Evolutionary conservation across 1,284 basidiomycete species (phyloP).

Genomic region (Cryptococcus hybrid): DNA sequence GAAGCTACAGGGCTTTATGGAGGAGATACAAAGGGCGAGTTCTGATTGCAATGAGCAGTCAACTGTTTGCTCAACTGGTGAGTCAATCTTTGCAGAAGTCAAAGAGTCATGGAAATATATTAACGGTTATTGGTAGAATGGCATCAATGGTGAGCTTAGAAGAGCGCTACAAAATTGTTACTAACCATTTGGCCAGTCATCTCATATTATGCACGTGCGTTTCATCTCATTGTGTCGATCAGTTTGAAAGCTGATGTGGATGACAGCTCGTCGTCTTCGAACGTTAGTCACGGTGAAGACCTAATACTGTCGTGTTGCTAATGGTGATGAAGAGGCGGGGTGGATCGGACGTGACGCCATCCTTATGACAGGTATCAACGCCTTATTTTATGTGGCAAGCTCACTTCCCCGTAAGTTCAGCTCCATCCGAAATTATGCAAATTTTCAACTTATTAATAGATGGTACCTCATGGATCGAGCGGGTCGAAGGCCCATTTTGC

Average conservation of each 20-base stretch:
- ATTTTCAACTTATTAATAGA: slow-evolving; percentile 41
- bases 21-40: slow-evolving; percentile 82
- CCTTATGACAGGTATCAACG: slow-evolving; percentile 95
- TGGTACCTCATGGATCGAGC: slow-evolving; percentile 95
- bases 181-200: slow-evolving; percentile 73
- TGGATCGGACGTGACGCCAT: slow-evolving; percentile 97
- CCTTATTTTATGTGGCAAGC: slow-evolving; percentile 78
- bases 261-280: slow-evolving; percentile 62
- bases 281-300: slow-evolving; percentile 54
- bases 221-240: slow-evolving; percentile 1
- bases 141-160: slow-evolving; percentile 69
- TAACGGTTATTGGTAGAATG: slow-evolving; percentile 58
- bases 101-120: too few relatives aligned
- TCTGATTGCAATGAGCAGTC: slow-evolving; percentile 96
- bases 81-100: slow-evolving; percentile 31
- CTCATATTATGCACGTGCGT: slow-evolving; percentile 81
- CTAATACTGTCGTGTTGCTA: slow-evolving; percentile 33
- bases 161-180: background rate
- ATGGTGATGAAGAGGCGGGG: slow-evolving; percentile 67
- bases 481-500: slow-evolving; percentile 83
- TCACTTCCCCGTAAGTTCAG: slow-evolving; percentile 60
- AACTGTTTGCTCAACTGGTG: slow-evolving; percentile 91
- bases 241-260: slow-evolving; percentile 3
- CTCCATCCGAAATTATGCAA: background rate
- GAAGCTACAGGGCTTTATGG: slow-evolving; percentile 85